These are phyloP conservation scores for Silene conica DNA, from an alignment of 148 eudicot genomes.

Conservation along the genomic window DNA sequence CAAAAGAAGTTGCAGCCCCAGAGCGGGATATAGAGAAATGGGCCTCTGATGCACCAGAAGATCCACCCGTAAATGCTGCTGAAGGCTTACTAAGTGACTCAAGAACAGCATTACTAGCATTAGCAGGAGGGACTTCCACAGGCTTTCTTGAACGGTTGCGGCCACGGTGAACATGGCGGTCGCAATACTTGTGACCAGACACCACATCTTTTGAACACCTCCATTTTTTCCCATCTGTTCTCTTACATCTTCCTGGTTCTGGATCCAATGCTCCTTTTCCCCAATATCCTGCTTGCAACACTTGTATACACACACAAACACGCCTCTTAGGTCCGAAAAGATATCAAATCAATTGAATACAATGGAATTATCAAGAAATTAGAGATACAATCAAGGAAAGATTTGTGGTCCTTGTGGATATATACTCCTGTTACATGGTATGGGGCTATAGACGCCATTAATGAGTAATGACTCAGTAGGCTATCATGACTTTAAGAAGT, in stretches of 20 bases:
- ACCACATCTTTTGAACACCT: conserved; percentile 91
- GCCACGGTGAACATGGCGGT: conserved; percentile 93
- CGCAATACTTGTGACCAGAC: conserved; percentile 85
- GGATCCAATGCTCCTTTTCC: conserved; percentile 84
- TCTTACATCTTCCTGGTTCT: conserved; percentile 88
- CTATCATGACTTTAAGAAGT: too few species aligned
- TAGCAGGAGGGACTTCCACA: conserved; percentile 77
- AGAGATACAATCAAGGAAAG: too few species aligned
- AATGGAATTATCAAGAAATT: too few species aligned
- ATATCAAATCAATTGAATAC: too few species aligned
- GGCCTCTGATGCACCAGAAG: conserved; percentile 13
- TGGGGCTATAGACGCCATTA: too few species aligned
- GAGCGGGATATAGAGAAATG: conserved; percentile 40
- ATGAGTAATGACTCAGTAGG: too few species aligned
- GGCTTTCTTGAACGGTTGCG: conserved; percentile 99
- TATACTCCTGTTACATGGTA: too few species aligned
- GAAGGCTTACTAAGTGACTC: conserved; percentile 21
- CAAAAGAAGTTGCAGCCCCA: conserved; percentile 47
- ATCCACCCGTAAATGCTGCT: conserved; percentile 14
- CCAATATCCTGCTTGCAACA: conserved; percentile 82
- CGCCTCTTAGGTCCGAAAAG: too few species aligned
- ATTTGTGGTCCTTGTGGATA: too few species aligned
- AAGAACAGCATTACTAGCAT: not conserved
- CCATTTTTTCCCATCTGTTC: conserved; percentile 98
- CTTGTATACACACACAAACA: conserved; percentile 21